A percentile compares a stretch with the other conserved stretches of the same genome.
Conservation (phyloP, 768 basidiomycete genomes). For the Trametes cubensis region DNA sequence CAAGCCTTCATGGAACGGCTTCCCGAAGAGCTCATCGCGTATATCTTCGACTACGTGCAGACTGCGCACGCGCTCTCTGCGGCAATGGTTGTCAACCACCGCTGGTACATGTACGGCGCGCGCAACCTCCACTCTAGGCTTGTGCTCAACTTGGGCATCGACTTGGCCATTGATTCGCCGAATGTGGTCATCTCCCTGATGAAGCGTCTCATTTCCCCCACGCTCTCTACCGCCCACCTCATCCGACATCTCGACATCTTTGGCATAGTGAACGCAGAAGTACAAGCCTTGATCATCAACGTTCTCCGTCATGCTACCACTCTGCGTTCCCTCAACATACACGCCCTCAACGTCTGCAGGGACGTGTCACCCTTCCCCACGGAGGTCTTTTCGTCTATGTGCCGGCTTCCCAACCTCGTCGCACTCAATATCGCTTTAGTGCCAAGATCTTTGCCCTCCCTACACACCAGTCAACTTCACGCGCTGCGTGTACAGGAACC, state of each 20-base stretch:
- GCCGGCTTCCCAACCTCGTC: slow-evolving; percentile 25
- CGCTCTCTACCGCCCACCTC: slow-evolving; percentile 20
- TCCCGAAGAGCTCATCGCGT: slow-evolving; percentile 20
- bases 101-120: slow-evolving; percentile 25
- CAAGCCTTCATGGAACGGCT: slow-evolving; percentile 12
- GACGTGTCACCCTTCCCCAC: slow-evolving; percentile 8
- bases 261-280: slow-evolving; percentile 13
- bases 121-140: slow-evolving; percentile 22
- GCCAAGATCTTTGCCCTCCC: neutral
- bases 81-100: slow-evolving; percentile 21
- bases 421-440: slow-evolving; percentile 28
- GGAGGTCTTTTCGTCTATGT: slow-evolving; percentile 7
- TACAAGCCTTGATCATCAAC: slow-evolving; percentile 12
- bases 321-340: slow-evolving; percentile 23
- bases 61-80: slow-evolving; percentile 6
- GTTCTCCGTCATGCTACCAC: slow-evolving; percentile 18
- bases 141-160: slow-evolving; percentile 12
- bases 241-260: slow-evolving; percentile 22
- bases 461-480: slow-evolving; percentile 1
- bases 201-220: slow-evolving; percentile 18
- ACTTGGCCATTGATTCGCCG: slow-evolving; percentile 6
- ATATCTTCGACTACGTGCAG: slow-evolving; percentile 14
- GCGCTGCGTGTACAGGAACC: slow-evolving; percentile 14
- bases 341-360: slow-evolving; percentile 1
- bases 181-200: slow-evolving; percentile 13